A percentile compares a stretch with the other conserved stretches of the same genome.
phyloP scores from a whole-genome alignment of 2,329 filamentous ascomycete genomes.

The Nigrospora sphaerica region DNA sequence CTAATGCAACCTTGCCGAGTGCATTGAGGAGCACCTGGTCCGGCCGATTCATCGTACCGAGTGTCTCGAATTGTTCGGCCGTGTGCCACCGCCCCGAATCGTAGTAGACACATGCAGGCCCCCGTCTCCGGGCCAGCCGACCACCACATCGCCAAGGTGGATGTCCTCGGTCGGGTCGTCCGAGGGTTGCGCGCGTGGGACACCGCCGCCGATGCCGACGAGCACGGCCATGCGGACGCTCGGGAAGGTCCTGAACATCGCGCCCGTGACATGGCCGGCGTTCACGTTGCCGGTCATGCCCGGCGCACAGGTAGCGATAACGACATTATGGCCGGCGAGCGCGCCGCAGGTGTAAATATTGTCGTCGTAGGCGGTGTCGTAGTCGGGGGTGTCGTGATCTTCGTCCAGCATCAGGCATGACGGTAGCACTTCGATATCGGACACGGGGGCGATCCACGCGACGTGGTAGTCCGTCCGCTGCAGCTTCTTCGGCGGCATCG shows the following conservation, averaged over 20 bases:
- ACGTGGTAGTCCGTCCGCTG: neutral
- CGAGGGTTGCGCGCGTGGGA: neutral
- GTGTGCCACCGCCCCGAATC: neutral
- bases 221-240: slow-evolving; percentile 8
- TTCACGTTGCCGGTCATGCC: slow-evolving; percentile 8
- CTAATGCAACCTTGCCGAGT: neutral
- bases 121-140: neutral
- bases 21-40: neutral
- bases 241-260: slow-evolving; percentile 9
- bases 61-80: neutral
- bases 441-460: slow-evolving; percentile 7
- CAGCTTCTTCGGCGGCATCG: neutral
- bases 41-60: neutral
- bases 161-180: slow-evolving; percentile 1
- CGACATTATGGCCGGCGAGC: slow-evolving; percentile 6
- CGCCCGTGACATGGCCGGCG: slow-evolving; percentile 1
- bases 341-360: slow-evolving; percentile 7
- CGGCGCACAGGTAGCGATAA: slow-evolving; percentile 6
- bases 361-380: slow-evolving; percentile 6
- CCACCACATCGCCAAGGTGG: slow-evolving; percentile 1
- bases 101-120: neutral
- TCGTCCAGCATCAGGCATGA: slow-evolving; percentile 10
- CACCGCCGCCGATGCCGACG: slow-evolving; percentile 8
- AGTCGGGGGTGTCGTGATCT: slow-evolving; percentile 4
- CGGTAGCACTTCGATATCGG: slow-evolving; percentile 6